Base-by-base conservation (phyloP, 352 stramenopile species). In the Phytophthora crassamura region DNA sequence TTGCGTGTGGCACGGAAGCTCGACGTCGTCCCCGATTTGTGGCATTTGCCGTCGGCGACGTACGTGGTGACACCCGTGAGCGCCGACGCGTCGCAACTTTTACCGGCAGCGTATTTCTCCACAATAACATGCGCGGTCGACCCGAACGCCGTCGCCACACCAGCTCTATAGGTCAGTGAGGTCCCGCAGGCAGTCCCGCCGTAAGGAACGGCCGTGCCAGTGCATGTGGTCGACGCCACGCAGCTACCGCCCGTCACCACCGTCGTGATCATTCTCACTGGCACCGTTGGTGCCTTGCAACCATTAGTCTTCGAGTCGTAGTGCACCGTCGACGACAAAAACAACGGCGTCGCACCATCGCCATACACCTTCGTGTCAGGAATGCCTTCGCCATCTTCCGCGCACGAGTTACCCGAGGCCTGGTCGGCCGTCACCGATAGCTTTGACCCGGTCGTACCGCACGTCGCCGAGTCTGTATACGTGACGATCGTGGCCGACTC, bases 281-380 rank as follows among this genome's bases (percentile, higher is more conserved):
- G 56, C 1, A 64, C 18, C 10, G 4, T 36, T 32, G 56, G 35
- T 14, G 18, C 22, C 9, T 36, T 41, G 40, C 56, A 57, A 11
- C 14, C 11, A 32, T 9, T 14, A 14, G 28, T 5, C n/a, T 32
- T 52, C 1, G 58, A 33, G 34, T 59, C 40, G 22, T 60, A 66
- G 2, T 3, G 36, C 10, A 35, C 33, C 8, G 32, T 60, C 25
- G 50, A 49, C 16, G 9, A 33, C 8, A 58, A 59, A 11, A 41
- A 30, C 14, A 20, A 7, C 12, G 12, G 16, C 20, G 32, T 18
- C 36, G 32, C 14, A 12, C 51, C 52, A 12, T 35, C 28, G 18
- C 35, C 42, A n/a, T 51, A 51, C 3, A 68, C 36, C 32, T 57
- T 56, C 5, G 45, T 57, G 22, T 68, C 58, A 4, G 25, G 1